Conservation (phyloP, 768 basidiomycete species). For the Rhizopogon roseolus region DNA sequence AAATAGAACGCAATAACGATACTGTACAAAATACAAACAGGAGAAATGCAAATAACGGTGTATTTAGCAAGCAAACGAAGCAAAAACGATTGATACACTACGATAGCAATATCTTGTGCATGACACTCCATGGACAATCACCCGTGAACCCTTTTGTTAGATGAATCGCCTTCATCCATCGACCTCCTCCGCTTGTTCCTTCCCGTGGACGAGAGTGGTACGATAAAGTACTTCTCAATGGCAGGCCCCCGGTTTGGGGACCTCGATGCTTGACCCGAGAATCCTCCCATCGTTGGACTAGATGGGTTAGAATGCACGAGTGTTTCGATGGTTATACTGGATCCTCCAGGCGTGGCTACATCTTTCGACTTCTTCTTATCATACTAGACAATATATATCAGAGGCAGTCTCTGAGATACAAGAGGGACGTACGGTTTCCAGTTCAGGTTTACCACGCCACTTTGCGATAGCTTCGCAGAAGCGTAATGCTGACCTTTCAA, state of each 20-base stretch:
- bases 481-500: conserved; percentile 71
- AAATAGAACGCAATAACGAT: conserved; percentile 15
- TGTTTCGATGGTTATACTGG: conserved; percentile 56
- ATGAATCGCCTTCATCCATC: conserved; percentile 18
- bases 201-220: conserved; percentile 9
- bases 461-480: conserved; percentile 79
- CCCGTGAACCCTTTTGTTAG: conserved; percentile 17
- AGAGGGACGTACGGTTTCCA: conserved; percentile 55
- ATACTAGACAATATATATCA: conserved; percentile 40
- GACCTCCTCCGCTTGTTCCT: conserved; percentile 25
- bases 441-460: conserved; percentile 83
- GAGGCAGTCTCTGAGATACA: conserved; percentile 15
- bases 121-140: conserved; percentile 3
- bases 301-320: conserved; percentile 69
- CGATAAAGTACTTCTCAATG: conserved; percentile 34
- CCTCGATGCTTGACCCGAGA: conserved; percentile 14
- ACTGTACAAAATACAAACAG: conserved; percentile 21
- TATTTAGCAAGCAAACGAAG: background rate
- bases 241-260: conserved; percentile 21
- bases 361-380: conserved; percentile 42
- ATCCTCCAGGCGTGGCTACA: conserved; percentile 25
- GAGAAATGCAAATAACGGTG: background rate
- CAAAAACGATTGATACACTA: background rate
- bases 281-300: conserved; percentile 41
- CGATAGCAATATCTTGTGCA: background rate